Percentiles rank a stretch among this genome's conserved stretches.
phyloP scores from a whole-genome alignment of 805 yeast genomes.

The Kodamaea fukazawae region DNA sequence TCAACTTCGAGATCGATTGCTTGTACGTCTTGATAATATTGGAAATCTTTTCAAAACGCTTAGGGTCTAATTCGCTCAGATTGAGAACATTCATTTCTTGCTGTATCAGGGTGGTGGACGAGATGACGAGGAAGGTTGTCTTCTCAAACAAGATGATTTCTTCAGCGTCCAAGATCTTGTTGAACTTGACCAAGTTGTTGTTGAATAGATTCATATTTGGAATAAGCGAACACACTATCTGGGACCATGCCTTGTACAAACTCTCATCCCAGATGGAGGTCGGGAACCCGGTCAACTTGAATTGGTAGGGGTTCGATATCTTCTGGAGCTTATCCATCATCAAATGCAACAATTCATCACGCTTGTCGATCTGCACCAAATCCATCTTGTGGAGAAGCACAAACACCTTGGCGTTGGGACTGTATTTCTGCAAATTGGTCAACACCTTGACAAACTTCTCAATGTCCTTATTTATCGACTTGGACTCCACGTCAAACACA shows the following conservation, averaged over 20 bases:
- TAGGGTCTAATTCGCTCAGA: constrained; percentile 63
- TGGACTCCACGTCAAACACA: constrained; percentile 93
- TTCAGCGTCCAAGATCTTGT: constrained; percentile 73
- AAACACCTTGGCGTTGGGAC: constrained; percentile 90
- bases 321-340: constrained; percentile 81
- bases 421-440: constrained; percentile 73
- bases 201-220: constrained; percentile 87
- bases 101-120: constrained; percentile 50
- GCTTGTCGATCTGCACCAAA: constrained; percentile 78
- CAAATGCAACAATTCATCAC: constrained; percentile 77
- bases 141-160: constrained; percentile 91
- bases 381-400: constrained; percentile 95
- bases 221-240: constrained; percentile 88
- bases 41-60: constrained; percentile 89
- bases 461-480: constrained; percentile 87
- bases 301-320: constrained; percentile 63
- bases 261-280: constrained; percentile 98
- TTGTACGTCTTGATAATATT: constrained; percentile 92
- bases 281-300: constrained; percentile 79
- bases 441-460: constrained; percentile 86
- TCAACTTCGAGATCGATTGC: constrained; percentile 83
- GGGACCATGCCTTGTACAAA: constrained; percentile 95
- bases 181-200: constrained; percentile 68
- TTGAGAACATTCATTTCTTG: constrained; percentile 19
- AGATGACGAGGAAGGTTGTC: constrained; percentile 83